These are phyloP conservation scores for Carallia pectinifolia DNA, from an alignment of 345 rosid species.

Conservation along the genomic window DNA sequence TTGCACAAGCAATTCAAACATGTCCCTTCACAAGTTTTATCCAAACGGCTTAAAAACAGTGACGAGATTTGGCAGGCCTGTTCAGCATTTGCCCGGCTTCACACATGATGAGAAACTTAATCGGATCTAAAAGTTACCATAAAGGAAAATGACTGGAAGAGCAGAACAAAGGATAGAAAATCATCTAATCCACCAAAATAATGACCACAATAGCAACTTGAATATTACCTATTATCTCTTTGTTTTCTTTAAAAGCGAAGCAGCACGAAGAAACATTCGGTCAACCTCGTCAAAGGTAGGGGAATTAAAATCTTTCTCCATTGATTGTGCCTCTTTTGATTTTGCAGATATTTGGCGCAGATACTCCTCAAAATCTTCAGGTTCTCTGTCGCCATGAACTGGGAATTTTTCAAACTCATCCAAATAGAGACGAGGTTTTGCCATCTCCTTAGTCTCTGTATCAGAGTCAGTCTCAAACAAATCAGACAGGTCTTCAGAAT, in stretches of 20 bases:
- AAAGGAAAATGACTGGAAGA: no score
- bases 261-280: constrained; percentile 77
- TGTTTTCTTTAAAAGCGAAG: constrained; percentile 65
- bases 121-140: no score
- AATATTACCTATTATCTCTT: constrained; percentile 32
- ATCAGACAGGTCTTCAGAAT: constrained; percentile 78
- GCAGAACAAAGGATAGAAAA: no score
- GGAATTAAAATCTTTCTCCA: constrained; percentile 32
- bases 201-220: neutral
- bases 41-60: no score
- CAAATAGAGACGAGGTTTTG: constrained; percentile 57
- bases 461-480: constrained; percentile 82
- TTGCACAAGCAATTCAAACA: no score
- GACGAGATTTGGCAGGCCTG: neutral
- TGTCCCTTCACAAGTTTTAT: no score
- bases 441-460: constrained; percentile 43
- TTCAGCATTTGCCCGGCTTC: neutral
- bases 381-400: constrained; percentile 36
- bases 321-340: constrained; percentile 23
- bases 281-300: constrained; percentile 80
- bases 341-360: constrained; percentile 38
- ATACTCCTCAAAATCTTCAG: constrained; percentile 53
- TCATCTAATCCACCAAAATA: neutral
- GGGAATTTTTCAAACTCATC: constrained; percentile 73
- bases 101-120: no score